A percentile compares a stretch with the other conserved stretches of the same genome.
Evolutionary conservation across 2,329 filamentous ascomycete genomes (phyloP).

Genomic region (Exophiala calicioides): DNA sequence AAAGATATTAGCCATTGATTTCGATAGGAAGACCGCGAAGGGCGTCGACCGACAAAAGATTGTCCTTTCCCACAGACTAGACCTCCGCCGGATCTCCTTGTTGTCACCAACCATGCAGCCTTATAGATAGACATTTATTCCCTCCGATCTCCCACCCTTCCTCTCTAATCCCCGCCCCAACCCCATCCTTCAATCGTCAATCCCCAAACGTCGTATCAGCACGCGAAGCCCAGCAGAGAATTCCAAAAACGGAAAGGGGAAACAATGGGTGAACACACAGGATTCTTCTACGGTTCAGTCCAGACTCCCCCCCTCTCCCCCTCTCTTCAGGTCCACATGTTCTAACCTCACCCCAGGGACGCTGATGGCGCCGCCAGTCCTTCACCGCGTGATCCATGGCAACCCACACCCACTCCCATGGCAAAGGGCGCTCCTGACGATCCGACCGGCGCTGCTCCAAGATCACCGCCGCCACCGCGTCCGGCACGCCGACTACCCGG

Average conservation of each 20-base stretch:
- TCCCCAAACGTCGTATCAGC: conserved; percentile 6
- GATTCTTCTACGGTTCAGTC: conserved; percentile 64
- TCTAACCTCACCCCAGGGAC: conserved; percentile 45
- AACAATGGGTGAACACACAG: conserved; percentile 51
- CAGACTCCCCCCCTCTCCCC: neutral
- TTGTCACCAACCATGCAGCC: too few relatives aligned
- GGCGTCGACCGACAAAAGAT: too few relatives aligned
- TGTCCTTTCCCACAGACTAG: too few relatives aligned
- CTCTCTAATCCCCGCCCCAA: too few relatives aligned
- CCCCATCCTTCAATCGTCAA: too few relatives aligned
- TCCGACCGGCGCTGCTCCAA: conserved; percentile 74
- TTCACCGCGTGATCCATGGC: conserved; percentile 80
- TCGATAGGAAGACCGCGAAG: too few relatives aligned
- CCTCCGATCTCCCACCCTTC: too few relatives aligned
- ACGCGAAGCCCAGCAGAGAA: neutral
- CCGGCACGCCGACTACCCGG: conserved; percentile 73
- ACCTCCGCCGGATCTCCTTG: too few relatives aligned
- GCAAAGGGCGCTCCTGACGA: conserved; percentile 58
- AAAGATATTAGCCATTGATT: too few relatives aligned
- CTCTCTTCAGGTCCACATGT: conserved; percentile 1
- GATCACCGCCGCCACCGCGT: conserved; percentile 73
- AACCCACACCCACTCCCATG: conserved; percentile 52
- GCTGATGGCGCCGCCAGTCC: conserved; percentile 81
- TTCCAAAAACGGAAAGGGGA: neutral
- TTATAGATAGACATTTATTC: too few relatives aligned